These are phyloP conservation scores for Harringtonia lauricola DNA, from an alignment of 2,329 filamentous ascomycete genomes.

Conservation along the genomic window DNA sequence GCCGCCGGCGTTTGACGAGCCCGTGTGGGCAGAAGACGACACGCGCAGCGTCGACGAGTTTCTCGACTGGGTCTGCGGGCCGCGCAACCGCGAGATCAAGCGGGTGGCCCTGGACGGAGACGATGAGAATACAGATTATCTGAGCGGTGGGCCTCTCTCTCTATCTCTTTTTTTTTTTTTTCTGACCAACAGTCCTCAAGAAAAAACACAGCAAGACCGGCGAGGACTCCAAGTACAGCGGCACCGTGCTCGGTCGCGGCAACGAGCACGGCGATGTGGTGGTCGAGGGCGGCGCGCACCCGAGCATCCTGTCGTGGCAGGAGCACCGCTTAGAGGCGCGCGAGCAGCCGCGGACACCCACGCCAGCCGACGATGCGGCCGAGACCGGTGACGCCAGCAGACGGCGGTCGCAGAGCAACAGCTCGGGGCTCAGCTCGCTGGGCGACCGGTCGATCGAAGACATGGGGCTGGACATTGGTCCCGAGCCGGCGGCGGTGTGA, in stretches of 20 bases:
- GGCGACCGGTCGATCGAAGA: constrained; percentile 34
- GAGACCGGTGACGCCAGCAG: constrained; percentile 2
- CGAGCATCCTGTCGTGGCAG: constrained; percentile 58
- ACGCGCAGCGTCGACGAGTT: constrained; percentile 68
- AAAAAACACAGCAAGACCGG: constrained; percentile 87
- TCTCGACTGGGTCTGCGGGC: constrained; percentile 65
- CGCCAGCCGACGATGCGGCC: constrained; percentile 5
- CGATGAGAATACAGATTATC: constrained; percentile 55
- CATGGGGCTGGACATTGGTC: constrained; percentile 30
- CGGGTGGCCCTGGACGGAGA: constrained; percentile 65
- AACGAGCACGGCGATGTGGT: constrained; percentile 58
- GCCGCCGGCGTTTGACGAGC: constrained; percentile 53
- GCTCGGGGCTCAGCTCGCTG: constrained; percentile 46
- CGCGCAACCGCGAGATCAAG: constrained; percentile 67
- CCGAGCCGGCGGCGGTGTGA: neutral
- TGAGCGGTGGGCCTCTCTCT: no score
- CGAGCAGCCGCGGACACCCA: constrained; percentile 11
- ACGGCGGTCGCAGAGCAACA: constrained; percentile 33
- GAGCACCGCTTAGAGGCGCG: constrained; percentile 21
- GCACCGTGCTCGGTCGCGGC: constrained; percentile 68
- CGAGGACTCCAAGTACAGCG: constrained; percentile 76
- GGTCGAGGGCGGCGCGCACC: constrained; percentile 65
- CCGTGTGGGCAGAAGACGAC: constrained; percentile 61
- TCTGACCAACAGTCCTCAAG: constrained; percentile 75
- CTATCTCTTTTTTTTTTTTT: no score